Conservation (phyloP, 169 alveolate species). For the Besnoitia besnoiti region DNA sequence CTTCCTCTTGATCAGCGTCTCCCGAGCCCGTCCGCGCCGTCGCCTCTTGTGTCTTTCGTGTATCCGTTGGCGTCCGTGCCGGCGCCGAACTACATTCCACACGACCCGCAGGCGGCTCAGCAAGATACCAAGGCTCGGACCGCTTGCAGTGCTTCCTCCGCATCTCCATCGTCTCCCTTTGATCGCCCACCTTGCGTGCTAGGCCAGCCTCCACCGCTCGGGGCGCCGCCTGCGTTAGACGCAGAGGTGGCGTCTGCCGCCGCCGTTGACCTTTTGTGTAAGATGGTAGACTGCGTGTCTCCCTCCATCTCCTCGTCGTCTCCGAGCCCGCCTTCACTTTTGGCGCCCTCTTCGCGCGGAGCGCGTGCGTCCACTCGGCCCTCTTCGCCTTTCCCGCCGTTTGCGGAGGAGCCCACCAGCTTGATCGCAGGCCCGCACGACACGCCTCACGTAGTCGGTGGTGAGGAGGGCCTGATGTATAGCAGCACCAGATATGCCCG, state of each 20-base stretch:
- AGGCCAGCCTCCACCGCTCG: background rate
- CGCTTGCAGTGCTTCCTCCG: background rate
- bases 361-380: background rate
- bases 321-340: background rate
- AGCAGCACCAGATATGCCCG: conserved; percentile 62
- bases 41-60: background rate
- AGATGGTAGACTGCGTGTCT: background rate
- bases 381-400: background rate
- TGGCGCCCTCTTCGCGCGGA: background rate
- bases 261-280: background rate
- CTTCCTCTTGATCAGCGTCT: background rate
- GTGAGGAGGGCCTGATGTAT: conserved; percentile 59
- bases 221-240: background rate
- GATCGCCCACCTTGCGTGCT: background rate
- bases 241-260: background rate
- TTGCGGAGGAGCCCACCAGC: background rate
- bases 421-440: background rate
- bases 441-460: conserved; percentile 39
- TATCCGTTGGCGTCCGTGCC: conserved; percentile 10
- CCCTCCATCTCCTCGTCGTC: background rate
- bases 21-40: conserved; percentile 12
- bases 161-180: background rate
- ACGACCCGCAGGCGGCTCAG: background rate
- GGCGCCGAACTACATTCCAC: background rate
- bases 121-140: background rate